Base-by-base conservation (phyloP, 768 basidiomycete genomes). In the Termitomyces sp. region DNA sequence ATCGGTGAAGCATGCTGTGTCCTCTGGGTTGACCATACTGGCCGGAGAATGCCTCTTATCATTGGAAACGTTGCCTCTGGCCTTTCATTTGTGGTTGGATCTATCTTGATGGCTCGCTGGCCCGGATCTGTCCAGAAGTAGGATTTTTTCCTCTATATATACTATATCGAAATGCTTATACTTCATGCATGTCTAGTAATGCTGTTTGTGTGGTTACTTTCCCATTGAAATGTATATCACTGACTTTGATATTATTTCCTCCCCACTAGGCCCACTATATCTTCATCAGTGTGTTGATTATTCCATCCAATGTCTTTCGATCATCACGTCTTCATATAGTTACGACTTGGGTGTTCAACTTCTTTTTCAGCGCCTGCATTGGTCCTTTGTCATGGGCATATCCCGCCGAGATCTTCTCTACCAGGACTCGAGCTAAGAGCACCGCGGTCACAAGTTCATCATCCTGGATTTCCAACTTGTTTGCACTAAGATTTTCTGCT, bases 1-100 rank as follows among this genome's bases (percentile, higher is more conserved):
- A 75, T 80, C 42, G 81, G 79, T 4, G 79, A 83, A 59, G 74
- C 73, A 2, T 74, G 71, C 55, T 78, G 79, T 55, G 73, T 79
- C 27, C 55, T 77, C 7, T 79, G 74, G 72, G 66, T 78, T 19
- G 78, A 80, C 55, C 66, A 66, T 19, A 73, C 70, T 1, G 76
- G 76, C 7, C 64, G 77, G 25, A 63, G 76, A 42, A 52, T 60
- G 52, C 77, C 77, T 2, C 62, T 79, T 56, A 75, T 79, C 43
- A 57, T 76, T 27, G 77, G 76, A 0, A 79, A 79, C 59, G 47
- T 74, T 10, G 70, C 61, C 6, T 76, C 73, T 9, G 75, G 75
- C 7, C 59, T 77, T 8, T 74, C 73, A 0, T 79, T 79, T 32
- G 73, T 76, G 9, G 73, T 77, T 6, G 76, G 76, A 1, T 64